These are phyloP conservation scores for Fusarium hostae DNA, from an alignment of 2,329 filamentous ascomycete species.

Conservation along the genomic window DNA sequence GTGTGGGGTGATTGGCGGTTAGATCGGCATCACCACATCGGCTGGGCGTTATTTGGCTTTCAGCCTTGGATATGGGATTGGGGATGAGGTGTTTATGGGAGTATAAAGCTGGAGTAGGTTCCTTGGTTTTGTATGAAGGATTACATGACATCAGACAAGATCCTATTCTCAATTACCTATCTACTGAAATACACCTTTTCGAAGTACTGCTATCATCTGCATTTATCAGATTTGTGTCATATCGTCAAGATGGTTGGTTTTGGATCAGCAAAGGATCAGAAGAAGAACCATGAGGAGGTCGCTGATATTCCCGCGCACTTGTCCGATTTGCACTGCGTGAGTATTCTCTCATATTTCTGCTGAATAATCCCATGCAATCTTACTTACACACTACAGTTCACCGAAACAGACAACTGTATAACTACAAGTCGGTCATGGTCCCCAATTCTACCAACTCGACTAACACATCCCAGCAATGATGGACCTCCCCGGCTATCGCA, in stretches of 20 bases:
- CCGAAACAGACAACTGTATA: slow-evolving; percentile 70
- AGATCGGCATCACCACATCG: not conserved
- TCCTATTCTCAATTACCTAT: not conserved
- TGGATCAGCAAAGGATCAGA: slow-evolving; percentile 39
- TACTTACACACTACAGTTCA: slow-evolving; percentile 48
- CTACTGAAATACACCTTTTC: not conserved
- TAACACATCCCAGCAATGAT: slow-evolving; percentile 60
- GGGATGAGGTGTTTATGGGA: not conserved
- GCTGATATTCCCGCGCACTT: slow-evolving; percentile 54
- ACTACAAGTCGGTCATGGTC: slow-evolving; percentile 57
- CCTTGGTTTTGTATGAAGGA: not conserved
- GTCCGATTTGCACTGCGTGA: slow-evolving; percentile 61
- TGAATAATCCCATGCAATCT: not conserved
- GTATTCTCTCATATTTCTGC: not conserved
- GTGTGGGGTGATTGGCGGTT: not conserved
- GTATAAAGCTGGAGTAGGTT: slow-evolving; percentile 23
- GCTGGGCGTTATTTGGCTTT: not conserved
- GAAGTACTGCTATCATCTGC: not conserved
- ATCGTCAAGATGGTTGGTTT: slow-evolving; percentile 41
- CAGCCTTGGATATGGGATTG: not conserved
- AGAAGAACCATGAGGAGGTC: slow-evolving; percentile 42
- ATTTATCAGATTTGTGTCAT: not conserved
- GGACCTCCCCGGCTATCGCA: slow-evolving; percentile 69
- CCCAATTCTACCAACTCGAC: not conserved
- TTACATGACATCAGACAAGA: not conserved